Base-by-base conservation (phyloP, 2,329 filamentous ascomycete genomes). In the Fusarium oxysporum region DNA sequence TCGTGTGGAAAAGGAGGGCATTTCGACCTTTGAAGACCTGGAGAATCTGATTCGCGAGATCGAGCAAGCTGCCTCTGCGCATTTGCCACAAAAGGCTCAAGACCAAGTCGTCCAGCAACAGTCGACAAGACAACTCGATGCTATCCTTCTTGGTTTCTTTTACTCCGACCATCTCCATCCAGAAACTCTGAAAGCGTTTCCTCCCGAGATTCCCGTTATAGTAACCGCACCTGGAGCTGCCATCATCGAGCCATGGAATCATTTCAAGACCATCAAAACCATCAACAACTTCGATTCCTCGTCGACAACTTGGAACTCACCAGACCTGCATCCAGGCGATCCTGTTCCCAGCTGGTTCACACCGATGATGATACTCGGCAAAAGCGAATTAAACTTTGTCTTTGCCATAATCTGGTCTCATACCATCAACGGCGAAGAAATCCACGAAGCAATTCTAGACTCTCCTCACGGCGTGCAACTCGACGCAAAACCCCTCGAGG, bases 391-490 rank as follows among this genome's bases (percentile, higher is more conserved):
- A 8, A 78, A 78, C 37, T 78, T 68, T 40, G 67, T 69, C 10
- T 50, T 71, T 2, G 65, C 76, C 2, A 65, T 78, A 28, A 50
- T 76, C 14, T 78, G 75, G 75, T 71, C 74, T 1, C 75, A 78
- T 43, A 47, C 25, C 4, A 14, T 32, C 1, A 50, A 63, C 13
- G 57, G 64, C 1, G 21, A 58, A 16, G 70, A 75, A 13, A 25
- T 70, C 1, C 74, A 78, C 25, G 76, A 78, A 54, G 65, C 59
- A 2, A 65, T 78, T 4, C n/a, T 78, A 2, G 37, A 65, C 9
- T 72, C 76, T 1, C 75, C 77, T 2, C 75, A 78, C 6, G 77
- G 76, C 2, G 68, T 72, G 1, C 56, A 63, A 5, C 58, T 71
- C 9, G 74, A 77, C 10, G 51, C 67, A 12, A 60, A 63, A 8